Conservation (phyloP, 306 rosid genomes). For the Pueraria montana region DNA sequence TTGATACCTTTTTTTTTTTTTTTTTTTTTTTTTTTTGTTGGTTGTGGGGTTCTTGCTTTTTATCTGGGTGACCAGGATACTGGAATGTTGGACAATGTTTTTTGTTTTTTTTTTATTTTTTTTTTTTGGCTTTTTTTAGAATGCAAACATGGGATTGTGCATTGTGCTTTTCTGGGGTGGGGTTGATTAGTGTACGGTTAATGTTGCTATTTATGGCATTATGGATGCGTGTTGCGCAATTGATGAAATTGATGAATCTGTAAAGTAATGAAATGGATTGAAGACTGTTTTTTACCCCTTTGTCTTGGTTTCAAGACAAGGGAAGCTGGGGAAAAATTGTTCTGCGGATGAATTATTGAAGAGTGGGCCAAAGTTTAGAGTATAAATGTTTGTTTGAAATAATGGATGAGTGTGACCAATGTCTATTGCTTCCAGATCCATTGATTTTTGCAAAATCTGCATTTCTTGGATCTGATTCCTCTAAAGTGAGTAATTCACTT, state of each 20-base stretch:
- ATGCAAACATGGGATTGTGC: constrained; percentile 25
- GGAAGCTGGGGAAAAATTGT: constrained; percentile 9
- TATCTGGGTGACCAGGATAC: constrained; percentile 32
- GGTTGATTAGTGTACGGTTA: neutral
- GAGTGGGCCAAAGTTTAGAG: constrained; percentile 27
- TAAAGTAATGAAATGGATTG: constrained; percentile 24
- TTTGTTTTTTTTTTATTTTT: neutral
- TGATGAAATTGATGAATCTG: neutral
- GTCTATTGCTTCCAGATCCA: constrained; percentile 10
- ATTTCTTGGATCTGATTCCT: neutral
- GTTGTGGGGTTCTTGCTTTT: constrained; percentile 28
- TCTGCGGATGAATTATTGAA: constrained; percentile 15
- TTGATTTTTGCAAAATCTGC: constrained; percentile 15
- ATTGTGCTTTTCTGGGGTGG: constrained; percentile 24
- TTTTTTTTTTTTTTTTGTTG: too few species aligned
- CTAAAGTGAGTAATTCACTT: neutral
- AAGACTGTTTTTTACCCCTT: constrained; percentile 13
- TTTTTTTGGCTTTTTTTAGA: neutral
- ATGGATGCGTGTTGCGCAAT: constrained; percentile 26
- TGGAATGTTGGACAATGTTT: neutral
- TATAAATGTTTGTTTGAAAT: neutral
- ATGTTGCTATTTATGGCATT: constrained; percentile 24
- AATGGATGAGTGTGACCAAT: neutral
- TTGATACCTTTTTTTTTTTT: too few species aligned
- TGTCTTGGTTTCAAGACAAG: constrained; percentile 13